A percentile compares a stretch with the other conserved stretches of the same genome.
Conservation (phyloP, 345 rosid species). For the Ceriops zippeliana region DNA sequence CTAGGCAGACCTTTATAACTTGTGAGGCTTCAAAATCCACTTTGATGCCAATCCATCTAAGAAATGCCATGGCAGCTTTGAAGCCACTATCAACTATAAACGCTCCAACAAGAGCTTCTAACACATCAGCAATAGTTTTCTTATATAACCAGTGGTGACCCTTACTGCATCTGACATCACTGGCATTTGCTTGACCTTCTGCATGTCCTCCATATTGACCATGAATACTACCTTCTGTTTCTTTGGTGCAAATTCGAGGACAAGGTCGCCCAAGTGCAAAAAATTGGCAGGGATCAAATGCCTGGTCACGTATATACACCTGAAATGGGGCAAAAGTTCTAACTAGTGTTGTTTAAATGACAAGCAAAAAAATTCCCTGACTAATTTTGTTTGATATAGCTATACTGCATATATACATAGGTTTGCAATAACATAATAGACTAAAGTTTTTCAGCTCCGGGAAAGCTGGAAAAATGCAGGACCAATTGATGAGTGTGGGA, state of each 20-base stretch:
- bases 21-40: conserved; percentile 57
- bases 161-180: conserved; percentile 68
- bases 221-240: conserved; percentile 44
- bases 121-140: conserved; percentile 87
- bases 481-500: no score
- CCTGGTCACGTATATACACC: conserved; percentile 88
- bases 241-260: conserved; percentile 50
- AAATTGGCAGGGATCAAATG: conserved; percentile 74
- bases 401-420: no score
- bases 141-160: conserved; percentile 77
- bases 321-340: conserved; percentile 25
- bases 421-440: no score
- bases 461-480: no score
- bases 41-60: conserved; percentile 78
- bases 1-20: conserved; percentile 49
- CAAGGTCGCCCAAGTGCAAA: conserved; percentile 78
- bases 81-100: conserved; percentile 88
- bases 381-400: background rate
- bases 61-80: conserved; percentile 78
- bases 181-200: conserved; percentile 29
- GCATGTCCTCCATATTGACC: conserved; percentile 20
- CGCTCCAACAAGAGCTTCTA: conserved; percentile 92
- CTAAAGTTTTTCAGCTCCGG: no score
- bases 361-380: background rate
- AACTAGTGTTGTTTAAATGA: background rate